phyloP scores from a whole-genome alignment of 2,329 filamentous ascomycete species.

The Neonectria coccinea region DNA sequence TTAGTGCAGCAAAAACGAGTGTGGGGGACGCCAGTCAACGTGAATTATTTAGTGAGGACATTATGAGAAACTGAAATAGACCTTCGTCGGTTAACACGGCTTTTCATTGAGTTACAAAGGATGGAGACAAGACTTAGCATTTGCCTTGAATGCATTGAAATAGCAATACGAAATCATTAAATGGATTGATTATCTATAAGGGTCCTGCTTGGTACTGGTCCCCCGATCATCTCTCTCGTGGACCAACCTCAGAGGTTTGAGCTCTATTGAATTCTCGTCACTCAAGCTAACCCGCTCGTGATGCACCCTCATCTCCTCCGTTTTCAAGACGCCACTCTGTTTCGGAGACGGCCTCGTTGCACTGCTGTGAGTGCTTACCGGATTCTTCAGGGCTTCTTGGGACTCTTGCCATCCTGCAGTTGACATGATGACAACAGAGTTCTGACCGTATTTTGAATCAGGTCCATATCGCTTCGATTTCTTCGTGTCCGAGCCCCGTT shows the following conservation, averaged over 20 bases:
- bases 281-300: slow-evolving; percentile 40
- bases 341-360: slow-evolving; percentile 22
- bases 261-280: slow-evolving; percentile 40
- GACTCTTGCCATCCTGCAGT: slow-evolving; percentile 48
- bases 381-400: slow-evolving; percentile 47
- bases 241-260: slow-evolving; percentile 24
- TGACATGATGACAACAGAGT: slow-evolving; percentile 50
- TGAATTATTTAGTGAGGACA: too few relatives aligned
- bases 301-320: slow-evolving; percentile 46
- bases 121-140: too few relatives aligned
- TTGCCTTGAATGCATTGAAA: neutral
- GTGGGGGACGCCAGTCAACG: too few relatives aligned
- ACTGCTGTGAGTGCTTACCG: slow-evolving; percentile 18
- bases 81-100: too few relatives aligned
- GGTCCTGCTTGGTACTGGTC: neutral
- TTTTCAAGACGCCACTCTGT: slow-evolving; percentile 46
- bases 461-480: slow-evolving; percentile 36
- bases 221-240: neutral
- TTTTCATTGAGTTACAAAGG: too few relatives aligned
- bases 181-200: too few relatives aligned
- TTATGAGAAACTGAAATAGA: too few relatives aligned
- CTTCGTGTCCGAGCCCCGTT: slow-evolving; percentile 21
- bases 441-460: slow-evolving; percentile 45
- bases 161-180: too few relatives aligned
- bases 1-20: too few relatives aligned